Conservation (phyloP, 2,329 filamentous ascomycete species). For the Colletotrichum sp. region DNA sequence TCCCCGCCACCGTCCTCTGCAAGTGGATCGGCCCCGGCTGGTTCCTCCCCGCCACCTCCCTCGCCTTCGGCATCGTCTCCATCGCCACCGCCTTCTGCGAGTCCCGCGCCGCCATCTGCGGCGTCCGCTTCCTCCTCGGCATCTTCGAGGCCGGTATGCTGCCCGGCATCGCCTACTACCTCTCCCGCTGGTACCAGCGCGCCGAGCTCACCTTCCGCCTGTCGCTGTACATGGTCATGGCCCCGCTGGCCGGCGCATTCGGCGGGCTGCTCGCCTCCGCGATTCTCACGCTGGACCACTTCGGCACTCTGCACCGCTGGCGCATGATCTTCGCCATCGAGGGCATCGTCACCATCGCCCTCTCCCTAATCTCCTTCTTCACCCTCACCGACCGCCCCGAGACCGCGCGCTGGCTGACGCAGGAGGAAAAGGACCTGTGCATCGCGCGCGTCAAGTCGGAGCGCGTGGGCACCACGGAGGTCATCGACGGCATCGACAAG, state of each 20-base stretch:
- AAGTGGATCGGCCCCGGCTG: conserved; percentile 76
- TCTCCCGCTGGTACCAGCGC: conserved; percentile 74
- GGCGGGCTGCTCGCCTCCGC: conserved; percentile 70
- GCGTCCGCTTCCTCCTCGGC: conserved; percentile 70
- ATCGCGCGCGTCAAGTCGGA: conserved; percentile 73
- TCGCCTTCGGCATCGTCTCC: conserved; percentile 68
- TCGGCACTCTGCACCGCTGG: conserved; percentile 64
- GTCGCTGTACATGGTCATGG: conserved; percentile 73
- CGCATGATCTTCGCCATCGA: conserved; percentile 76
- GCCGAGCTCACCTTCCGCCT: conserved; percentile 72
- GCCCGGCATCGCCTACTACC: conserved; percentile 76
- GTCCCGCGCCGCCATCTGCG: conserved; percentile 54
- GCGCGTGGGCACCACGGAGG: conserved; percentile 61
- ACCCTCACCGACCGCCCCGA: conserved; percentile 73
- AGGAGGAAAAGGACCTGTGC: conserved; percentile 70
- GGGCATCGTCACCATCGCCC: conserved; percentile 57
- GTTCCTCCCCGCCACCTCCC: conserved; percentile 68
- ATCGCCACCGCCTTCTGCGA: conserved; percentile 71
- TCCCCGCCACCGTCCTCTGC: conserved; percentile 71
- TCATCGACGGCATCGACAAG: conserved; percentile 68
- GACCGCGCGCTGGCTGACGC: conserved; percentile 73
- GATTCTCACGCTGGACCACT: conserved; percentile 65
- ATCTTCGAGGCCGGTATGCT: conserved; percentile 77
- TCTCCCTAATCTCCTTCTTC: conserved; percentile 63
- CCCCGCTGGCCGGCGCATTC: conserved; percentile 73